These are phyloP conservation scores for Musa acuminata DNA, from an alignment of 176 grass and related monocot genomes.

Conservation along the genomic window DNA sequence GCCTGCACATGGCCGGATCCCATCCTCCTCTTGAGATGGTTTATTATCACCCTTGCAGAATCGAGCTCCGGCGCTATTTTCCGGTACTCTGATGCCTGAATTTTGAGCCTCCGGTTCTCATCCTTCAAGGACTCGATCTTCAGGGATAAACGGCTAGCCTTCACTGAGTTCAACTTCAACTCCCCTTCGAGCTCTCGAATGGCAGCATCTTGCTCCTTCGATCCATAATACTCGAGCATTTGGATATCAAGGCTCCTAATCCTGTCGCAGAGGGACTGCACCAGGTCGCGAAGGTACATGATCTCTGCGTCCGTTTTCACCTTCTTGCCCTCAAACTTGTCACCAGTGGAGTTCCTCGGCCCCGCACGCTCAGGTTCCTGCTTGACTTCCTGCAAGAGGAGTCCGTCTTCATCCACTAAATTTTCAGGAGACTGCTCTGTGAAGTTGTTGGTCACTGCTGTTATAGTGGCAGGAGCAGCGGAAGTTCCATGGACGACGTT, in stretches of 20 bases:
- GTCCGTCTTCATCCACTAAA: not conserved
- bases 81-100: slow-evolving; percentile 33
- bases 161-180: slow-evolving; percentile 25
- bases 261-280: slow-evolving; percentile 46
- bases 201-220: slow-evolving; percentile 34
- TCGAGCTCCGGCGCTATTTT: slow-evolving; percentile 34
- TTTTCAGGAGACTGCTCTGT: not conserved
- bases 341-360: not conserved
- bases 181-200: slow-evolving; percentile 48
- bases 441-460: slow-evolving; percentile 4
- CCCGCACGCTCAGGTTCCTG: slow-evolving; percentile 2
- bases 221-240: slow-evolving; percentile 42
- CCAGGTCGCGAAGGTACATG: slow-evolving; percentile 31
- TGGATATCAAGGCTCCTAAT: slow-evolving; percentile 50
- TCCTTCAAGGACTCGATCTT: slow-evolving; percentile 44
- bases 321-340: slow-evolving; percentile 1
- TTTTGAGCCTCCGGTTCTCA: slow-evolving; percentile 52
- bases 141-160: slow-evolving; percentile 37
- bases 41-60: slow-evolving; percentile 41
- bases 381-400: slow-evolving; percentile 1
- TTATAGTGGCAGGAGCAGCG: slow-evolving; percentile 6
- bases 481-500: slow-evolving; percentile 29
- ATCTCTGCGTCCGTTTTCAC: slow-evolving; percentile 31
- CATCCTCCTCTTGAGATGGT: slow-evolving; percentile 25
- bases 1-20: slow-evolving; percentile 12